Conservation (phyloP, 73 alveolate genomes). For the Vitrella brassicaformis region DNA sequence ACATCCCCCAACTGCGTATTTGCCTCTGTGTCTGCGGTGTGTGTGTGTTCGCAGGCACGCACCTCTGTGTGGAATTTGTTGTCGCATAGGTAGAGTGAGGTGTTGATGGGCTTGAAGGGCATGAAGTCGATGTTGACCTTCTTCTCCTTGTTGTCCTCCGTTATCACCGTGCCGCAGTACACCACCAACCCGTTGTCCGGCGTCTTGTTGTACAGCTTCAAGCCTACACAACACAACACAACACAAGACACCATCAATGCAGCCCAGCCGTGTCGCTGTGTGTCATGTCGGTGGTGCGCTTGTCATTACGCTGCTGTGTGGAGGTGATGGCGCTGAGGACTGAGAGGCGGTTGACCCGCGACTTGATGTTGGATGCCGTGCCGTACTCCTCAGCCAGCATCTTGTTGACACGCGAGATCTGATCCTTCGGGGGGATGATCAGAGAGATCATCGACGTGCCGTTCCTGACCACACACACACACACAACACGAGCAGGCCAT, state of each 20-base stretch:
- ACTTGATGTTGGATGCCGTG: conserved; percentile 78
- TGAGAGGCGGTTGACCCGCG: conserved; percentile 56
- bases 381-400: conserved; percentile 69
- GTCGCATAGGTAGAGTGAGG: conserved; percentile 87
- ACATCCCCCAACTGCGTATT: too few relatives aligned
- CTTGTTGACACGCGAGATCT: conserved; percentile 52
- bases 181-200: conserved; percentile 94
- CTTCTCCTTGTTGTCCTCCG: conserved; percentile 59
- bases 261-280: too few relatives aligned
- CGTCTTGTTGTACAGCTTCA: conserved; percentile 73
- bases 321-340: conserved; percentile 24
- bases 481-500: too few relatives aligned
- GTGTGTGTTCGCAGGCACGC: too few relatives aligned
- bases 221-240: too few relatives aligned
- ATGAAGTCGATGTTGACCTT: conserved; percentile 68
- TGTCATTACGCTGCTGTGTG: conserved; percentile 30
- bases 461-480: too few relatives aligned
- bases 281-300: too few relatives aligned
- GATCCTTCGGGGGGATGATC: conserved; percentile 74
- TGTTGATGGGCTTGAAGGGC: conserved; percentile 92
- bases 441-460: conserved; percentile 82
- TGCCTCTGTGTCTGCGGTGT: too few relatives aligned
- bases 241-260: too few relatives aligned
- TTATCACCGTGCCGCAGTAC: conserved; percentile 84
- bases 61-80: conserved; percentile 80